A percentile compares a stretch with the other conserved stretches of the same genome.
Conservation (phyloP, 345 rosid species). For the Sisymbrium irio region DNA sequence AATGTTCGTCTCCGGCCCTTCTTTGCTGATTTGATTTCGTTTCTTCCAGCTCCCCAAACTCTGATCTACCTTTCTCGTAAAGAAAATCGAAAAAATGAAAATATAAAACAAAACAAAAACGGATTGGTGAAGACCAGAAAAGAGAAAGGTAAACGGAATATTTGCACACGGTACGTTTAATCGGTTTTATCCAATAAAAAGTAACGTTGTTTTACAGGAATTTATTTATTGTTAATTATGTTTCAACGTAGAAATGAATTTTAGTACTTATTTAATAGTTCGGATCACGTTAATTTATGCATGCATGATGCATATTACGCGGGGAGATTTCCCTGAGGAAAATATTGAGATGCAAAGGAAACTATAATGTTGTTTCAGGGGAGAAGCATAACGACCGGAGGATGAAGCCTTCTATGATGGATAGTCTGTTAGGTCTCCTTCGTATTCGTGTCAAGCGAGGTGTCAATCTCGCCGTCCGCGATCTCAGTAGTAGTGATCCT, state of each 20-base stretch:
- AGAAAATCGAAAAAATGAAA: not conserved
- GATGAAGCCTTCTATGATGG: conserved; percentile 45
- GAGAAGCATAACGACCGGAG: not conserved
- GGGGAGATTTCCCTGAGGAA: not conserved
- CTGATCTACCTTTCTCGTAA: not conserved
- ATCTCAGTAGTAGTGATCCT: conserved; percentile 86
- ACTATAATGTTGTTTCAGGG: not conserved
- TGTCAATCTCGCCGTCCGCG: conserved; percentile 85
- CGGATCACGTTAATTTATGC: not conserved
- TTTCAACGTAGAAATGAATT: not conserved
- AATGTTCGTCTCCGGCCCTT: not conserved
- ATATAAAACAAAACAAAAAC: not conserved
- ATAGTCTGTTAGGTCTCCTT: conserved; percentile 63
- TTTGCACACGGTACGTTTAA: not conserved
- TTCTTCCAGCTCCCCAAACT: not conserved
- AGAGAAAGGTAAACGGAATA: not conserved
- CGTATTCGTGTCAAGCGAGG: conserved; percentile 74
- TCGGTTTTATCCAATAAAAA: not conserved
- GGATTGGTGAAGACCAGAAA: not conserved
- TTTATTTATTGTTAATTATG: not conserved
- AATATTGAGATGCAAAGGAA: not conserved
- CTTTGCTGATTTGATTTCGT: not conserved
- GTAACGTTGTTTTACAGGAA: not conserved
- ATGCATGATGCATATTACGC: not conserved
- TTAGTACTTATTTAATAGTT: too few species aligned